These are phyloP conservation scores for Osmanthus fragrans DNA, from an alignment of 257 asterid species.

Conservation along the genomic window DNA sequence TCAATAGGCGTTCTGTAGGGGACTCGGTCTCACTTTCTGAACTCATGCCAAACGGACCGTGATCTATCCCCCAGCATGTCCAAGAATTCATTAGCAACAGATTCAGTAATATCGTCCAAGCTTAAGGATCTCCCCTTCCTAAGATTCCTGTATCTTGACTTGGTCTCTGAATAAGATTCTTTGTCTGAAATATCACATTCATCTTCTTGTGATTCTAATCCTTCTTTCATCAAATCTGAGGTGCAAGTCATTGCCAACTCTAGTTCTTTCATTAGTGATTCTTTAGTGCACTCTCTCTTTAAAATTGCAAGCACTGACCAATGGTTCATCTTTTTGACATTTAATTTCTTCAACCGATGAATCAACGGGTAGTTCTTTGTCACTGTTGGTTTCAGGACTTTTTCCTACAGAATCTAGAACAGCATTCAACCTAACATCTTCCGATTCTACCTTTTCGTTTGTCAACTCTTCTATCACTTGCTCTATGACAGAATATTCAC, in stretches of 20 bases:
- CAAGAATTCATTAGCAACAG: slow-evolving; percentile 76
- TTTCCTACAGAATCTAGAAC: slow-evolving; percentile 18
- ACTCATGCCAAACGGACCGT: slow-evolving; percentile 67
- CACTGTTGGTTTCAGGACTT: slow-evolving; percentile 14
- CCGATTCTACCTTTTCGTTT: slow-evolving; percentile 29
- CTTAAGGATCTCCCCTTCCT: slow-evolving; percentile 53
- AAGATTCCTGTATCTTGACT: slow-evolving; percentile 32
- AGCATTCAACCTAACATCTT: slow-evolving; percentile 8
- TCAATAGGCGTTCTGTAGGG: slow-evolving; percentile 76
- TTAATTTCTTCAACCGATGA: slow-evolving; percentile 13
- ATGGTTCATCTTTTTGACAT: slow-evolving; percentile 26
- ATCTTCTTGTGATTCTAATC: slow-evolving; percentile 53
- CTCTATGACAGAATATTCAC: slow-evolving; percentile 43
- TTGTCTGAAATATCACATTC: slow-evolving; percentile 38
- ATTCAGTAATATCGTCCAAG: slow-evolving; percentile 61
- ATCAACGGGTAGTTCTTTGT: slow-evolving; percentile 19
- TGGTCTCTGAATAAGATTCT: slow-evolving; percentile 37
- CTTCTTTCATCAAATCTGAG: slow-evolving; percentile 46
- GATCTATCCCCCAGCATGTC: slow-evolving; percentile 71
- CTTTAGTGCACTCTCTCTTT: slow-evolving; percentile 37
- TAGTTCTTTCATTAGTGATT: slow-evolving; percentile 58
- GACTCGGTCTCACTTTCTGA: slow-evolving; percentile 94
- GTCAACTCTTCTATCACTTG: slow-evolving; percentile 33
- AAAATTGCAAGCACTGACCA: slow-evolving; percentile 20
- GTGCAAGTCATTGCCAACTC: slow-evolving; percentile 57